Evolutionary conservation across 176 grass and related monocot genomes (phyloP).

Genomic region (Triticum turgidum): DNA sequence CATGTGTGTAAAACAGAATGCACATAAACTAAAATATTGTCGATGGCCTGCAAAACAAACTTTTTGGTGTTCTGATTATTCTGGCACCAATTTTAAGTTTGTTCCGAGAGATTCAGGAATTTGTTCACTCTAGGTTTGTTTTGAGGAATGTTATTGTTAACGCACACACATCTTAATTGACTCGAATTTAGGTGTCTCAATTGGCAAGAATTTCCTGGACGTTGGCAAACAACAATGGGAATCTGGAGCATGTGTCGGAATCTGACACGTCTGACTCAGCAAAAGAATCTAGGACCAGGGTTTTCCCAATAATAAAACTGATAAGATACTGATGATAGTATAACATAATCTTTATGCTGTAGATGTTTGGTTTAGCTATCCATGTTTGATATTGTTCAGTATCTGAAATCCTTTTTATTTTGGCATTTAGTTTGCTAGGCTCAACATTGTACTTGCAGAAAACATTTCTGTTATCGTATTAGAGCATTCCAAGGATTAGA

Average conservation of each 20-base stretch:
- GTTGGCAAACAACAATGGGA: neutral
- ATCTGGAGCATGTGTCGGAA: neutral
- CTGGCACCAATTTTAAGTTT: neutral
- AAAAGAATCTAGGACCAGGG: neutral
- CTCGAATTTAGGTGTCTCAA: neutral
- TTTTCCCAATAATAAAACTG: neutral
- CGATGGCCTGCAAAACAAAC: neutral
- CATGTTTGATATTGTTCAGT: too few relatives aligned
- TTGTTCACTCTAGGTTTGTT: neutral
- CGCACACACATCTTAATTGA: neutral
- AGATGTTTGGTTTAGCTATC: too few relatives aligned
- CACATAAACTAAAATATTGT: neutral
- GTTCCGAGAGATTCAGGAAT: neutral
- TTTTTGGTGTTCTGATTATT: neutral
- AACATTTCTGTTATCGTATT: too few relatives aligned
- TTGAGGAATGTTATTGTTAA: neutral
- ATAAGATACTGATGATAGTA: neutral
- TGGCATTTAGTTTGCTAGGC: too few relatives aligned
- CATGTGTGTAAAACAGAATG: too few relatives aligned
- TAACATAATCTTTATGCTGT: neutral
- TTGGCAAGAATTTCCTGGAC: neutral
- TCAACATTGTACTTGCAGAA: too few relatives aligned
- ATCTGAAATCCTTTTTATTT: too few relatives aligned
- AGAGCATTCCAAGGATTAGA: too few relatives aligned
- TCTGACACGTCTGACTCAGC: neutral